Percentiles rank a stretch among this genome's conserved stretches.
phyloP scores from a whole-genome alignment of 2,329 filamentous ascomycete species.

The Diaporthe sp. region DNA sequence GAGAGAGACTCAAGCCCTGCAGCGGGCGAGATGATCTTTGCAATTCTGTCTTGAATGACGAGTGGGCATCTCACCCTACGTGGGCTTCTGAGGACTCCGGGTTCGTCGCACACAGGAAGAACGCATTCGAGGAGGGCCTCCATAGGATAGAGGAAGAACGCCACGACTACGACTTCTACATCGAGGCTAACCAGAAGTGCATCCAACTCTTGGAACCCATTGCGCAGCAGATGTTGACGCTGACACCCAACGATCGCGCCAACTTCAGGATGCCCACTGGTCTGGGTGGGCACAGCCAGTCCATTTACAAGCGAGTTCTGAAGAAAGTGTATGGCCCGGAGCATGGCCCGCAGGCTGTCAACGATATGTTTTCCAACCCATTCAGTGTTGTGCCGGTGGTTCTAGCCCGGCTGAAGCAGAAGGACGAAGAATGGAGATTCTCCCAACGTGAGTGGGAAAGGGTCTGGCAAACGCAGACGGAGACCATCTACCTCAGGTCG shows the following conservation, averaged over 20 bases:
- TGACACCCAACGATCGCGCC: constrained; percentile 79
- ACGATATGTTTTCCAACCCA: constrained; percentile 86
- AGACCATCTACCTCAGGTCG: constrained; percentile 94
- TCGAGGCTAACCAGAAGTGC: constrained; percentile 93
- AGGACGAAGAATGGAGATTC: constrained; percentile 97
- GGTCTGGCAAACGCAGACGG: constrained; percentile 96
- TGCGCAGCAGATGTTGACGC: constrained; percentile 87
- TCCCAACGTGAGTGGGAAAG: constrained; percentile 99
- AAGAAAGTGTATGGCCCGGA: constrained; percentile 97
- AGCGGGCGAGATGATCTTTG: constrained; percentile 96
- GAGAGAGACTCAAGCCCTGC: constrained; percentile 91
- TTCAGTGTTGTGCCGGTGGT: constrained; percentile 91
- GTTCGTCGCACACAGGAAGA: constrained; percentile 98
- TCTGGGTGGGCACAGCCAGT: constrained; percentile 92
- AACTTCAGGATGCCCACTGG: constrained; percentile 84
- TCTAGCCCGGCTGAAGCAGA: constrained; percentile 90
- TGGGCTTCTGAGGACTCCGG: constrained; percentile 99
- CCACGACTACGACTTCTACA: constrained; percentile 98
- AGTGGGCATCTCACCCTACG: constrained; percentile 98
- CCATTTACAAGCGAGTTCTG: constrained; percentile 95
- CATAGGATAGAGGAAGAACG: constrained; percentile 98
- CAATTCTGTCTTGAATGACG: constrained; percentile 92
- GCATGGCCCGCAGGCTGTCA: constrained; percentile 85
- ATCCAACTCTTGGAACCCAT: constrained; percentile 97
- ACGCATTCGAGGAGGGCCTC: constrained; percentile 91